These are phyloP conservation scores for Starmerella apicola DNA, from an alignment of 805 yeast species.

Conservation along the genomic window DNA sequence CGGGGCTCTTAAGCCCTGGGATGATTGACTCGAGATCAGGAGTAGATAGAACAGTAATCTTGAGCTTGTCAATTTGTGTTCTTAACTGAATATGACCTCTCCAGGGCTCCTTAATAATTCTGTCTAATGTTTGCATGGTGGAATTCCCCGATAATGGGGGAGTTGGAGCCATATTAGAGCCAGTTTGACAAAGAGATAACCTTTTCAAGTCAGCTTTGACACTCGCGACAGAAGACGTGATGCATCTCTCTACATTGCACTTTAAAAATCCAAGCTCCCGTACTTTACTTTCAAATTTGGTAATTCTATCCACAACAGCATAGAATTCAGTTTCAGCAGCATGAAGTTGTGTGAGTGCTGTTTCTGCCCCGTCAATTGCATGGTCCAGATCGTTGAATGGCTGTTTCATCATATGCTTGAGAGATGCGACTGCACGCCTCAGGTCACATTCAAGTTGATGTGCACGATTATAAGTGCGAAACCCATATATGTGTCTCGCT, in stretches of 20 bases:
- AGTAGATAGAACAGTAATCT: background rate
- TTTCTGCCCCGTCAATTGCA: slow-evolving; percentile 4
- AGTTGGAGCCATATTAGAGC: no score
- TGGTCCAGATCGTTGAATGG: background rate
- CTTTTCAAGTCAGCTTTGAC: background rate
- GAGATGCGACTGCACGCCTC: background rate
- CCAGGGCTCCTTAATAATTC: background rate
- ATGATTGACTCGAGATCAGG: background rate
- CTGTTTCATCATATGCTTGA: slow-evolving; percentile 2
- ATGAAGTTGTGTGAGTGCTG: slow-evolving; percentile 4
- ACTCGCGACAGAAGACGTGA: slow-evolving; percentile 1
- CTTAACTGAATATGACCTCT: background rate
- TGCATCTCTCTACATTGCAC: slow-evolving; percentile 12
- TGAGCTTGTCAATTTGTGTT: background rate
- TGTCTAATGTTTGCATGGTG: background rate
- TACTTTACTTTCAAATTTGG: background rate
- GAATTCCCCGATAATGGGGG: background rate
- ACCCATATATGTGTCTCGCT: slow-evolving; percentile 10
- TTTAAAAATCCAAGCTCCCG: slow-evolving; percentile 11
- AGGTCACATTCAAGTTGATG: background rate
- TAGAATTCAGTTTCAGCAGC: slow-evolving; percentile 5
- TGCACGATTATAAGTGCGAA: slow-evolving; percentile 7
- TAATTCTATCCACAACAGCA: slow-evolving; percentile 5
- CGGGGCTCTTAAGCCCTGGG: background rate
- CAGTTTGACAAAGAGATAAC: background rate